Evolutionary conservation across 192 early-diverging fungal species (phyloP).

Genomic region (Kickxella alabastrina): DNA sequence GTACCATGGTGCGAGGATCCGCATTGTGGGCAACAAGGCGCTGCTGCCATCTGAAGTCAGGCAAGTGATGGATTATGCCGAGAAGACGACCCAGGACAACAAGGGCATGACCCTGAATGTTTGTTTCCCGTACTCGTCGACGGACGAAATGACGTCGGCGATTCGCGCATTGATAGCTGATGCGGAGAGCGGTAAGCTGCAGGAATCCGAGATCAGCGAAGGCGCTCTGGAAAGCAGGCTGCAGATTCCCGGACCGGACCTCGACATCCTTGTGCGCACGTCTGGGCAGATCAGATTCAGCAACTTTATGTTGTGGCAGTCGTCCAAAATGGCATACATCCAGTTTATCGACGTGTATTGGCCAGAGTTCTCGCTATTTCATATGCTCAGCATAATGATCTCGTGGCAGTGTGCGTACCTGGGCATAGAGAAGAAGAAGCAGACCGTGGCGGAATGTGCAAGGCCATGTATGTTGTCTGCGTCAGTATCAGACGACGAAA

Average conservation of each 20-base stretch:
- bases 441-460: too few species aligned
- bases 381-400: slow-evolving; percentile 75
- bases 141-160: slow-evolving; percentile 84
- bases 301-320: slow-evolving; percentile 94
- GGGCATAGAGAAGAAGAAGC: slow-evolving; percentile 18
- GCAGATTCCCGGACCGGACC: slow-evolving; percentile 63
- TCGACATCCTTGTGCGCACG: slow-evolving; percentile 90
- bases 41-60: slow-evolving; percentile 66
- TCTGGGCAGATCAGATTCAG: slow-evolving; percentile 93
- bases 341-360: slow-evolving; percentile 88
- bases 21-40: slow-evolving; percentile 71
- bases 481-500: slow-evolving; percentile 5
- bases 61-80: slow-evolving; percentile 57
- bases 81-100: slow-evolving; percentile 65
- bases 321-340: slow-evolving; percentile 64
- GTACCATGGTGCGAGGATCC: slow-evolving; percentile 68
- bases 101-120: slow-evolving; percentile 76
- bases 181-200: slow-evolving; percentile 55
- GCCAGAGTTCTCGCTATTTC: slow-evolving; percentile 93
- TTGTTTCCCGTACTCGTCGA: slow-evolving; percentile 87
- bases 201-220: slow-evolving; percentile 56
- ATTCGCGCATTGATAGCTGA: slow-evolving; percentile 56
- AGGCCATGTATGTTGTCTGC: too few species aligned
- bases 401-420: slow-evolving; percentile 65
- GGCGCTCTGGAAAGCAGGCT: slow-evolving; percentile 50